These are phyloP conservation scores for Chloranthus sessilifolius DNA, from an alignment of 164 flowering plant species.

Conservation along the genomic window DNA sequence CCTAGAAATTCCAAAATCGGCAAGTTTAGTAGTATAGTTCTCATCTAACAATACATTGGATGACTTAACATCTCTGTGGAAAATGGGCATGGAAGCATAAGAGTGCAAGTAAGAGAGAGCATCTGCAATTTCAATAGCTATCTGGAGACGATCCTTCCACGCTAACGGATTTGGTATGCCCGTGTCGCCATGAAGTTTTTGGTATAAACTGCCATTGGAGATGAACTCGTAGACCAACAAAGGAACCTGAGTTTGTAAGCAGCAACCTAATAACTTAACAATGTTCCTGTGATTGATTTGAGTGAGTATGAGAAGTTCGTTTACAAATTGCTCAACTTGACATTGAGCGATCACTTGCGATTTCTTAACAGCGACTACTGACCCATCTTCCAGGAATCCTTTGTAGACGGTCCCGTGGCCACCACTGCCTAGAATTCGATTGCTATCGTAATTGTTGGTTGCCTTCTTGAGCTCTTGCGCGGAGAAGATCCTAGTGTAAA, in stretches of 20 bases:
- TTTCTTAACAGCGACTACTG: slow-evolving; percentile 7
- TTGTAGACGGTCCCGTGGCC: slow-evolving; percentile 6
- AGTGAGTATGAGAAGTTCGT: slow-evolving; percentile 9
- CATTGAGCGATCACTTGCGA: neutral
- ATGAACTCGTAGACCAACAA: slow-evolving; percentile 12
- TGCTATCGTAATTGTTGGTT: slow-evolving; percentile 2
- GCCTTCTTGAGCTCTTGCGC: slow-evolving; percentile 6
- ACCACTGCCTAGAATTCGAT: slow-evolving; percentile 2
- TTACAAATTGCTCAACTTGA: slow-evolving; percentile 6
- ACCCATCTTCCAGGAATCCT: neutral
- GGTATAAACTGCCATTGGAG: slow-evolving; percentile 1
- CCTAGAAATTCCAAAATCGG: slow-evolving; percentile 37
- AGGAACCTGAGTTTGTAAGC: slow-evolving; percentile 13
- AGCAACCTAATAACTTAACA: slow-evolving; percentile 18
- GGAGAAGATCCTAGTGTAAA: slow-evolving; percentile 1
- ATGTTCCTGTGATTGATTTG: slow-evolving; percentile 16
- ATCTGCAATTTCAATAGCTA: slow-evolving; percentile 23
- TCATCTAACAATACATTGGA: slow-evolving; percentile 31
- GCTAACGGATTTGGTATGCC: too few relatives aligned
- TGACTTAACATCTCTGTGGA: slow-evolving; percentile 36
- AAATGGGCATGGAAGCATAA: slow-evolving; percentile 25
- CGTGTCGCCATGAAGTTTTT: neutral
- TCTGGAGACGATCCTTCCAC: slow-evolving; percentile 23
- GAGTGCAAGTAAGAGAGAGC: slow-evolving; percentile 31
- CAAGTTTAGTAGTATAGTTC: slow-evolving; percentile 24